Base-by-base conservation (phyloP, 164 flowering plant genomes). In the grape (Vitis vinifera) region DNA sequence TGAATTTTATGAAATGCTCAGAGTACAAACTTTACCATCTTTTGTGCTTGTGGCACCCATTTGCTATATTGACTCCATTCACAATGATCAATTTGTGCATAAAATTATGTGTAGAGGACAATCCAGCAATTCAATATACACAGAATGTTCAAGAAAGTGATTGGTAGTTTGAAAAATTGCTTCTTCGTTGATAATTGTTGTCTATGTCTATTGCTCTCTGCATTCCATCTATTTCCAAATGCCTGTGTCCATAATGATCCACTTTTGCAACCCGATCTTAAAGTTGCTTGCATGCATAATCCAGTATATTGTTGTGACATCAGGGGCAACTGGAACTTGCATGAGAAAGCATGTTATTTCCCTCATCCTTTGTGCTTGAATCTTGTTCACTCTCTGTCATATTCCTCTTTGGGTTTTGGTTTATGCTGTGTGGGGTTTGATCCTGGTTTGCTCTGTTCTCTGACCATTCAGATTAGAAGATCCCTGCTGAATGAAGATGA, bases 401-500 rank as follows among this genome's bases (percentile, higher is more conserved):
- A 16, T 17, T 31, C 9, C 31, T 65, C 15, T 31, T 49, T 56
- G 17, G 29, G 16, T 62, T 51, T 31, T 30, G 51, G 51, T 16
- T 16, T 47, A 13, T 55, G 27, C 14, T 11, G 4, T n/a, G 15
- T 68, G 55, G 56, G 9, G 31, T 47, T 65, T 58, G 51, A 62
- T 56, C 67, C 51, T 71, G 27, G 31, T 47, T 64, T 31, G 2
- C 37, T 58, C 10, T 30, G 0, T 27, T 13, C 37, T 27, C 48
- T 15, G 63, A 13, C 55, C 57, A 9, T 67, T 62, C 79, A 94
- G 99, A 90, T 94, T 55, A 82, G 99, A 78, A 91, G 93, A 74
- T 80, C 96, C 31, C 57, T 94, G 69, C 87, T 91, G 8, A 87
- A 91, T 77, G 99, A 94, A 81, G 88, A 92, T 76, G 99, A 94